Conservation (phyloP, 306 rosid species). For the Sesbania bispinosa region DNA sequence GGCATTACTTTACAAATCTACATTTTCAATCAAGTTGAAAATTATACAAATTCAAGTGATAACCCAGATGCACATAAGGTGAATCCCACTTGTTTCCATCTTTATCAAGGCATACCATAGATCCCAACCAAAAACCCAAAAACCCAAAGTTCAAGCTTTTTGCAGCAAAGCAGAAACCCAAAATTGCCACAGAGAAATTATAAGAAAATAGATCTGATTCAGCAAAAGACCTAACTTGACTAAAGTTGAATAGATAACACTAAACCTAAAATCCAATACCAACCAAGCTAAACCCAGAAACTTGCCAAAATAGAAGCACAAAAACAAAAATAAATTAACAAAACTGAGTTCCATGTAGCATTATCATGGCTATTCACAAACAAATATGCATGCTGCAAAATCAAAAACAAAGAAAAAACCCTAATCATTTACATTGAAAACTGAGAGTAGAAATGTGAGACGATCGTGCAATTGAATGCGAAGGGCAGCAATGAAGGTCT, state of each 20-base stretch:
- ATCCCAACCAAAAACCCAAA: too few species aligned
- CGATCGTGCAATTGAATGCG: constrained; percentile 45
- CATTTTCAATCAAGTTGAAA: constrained; percentile 31
- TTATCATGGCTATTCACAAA: constrained; percentile 16
- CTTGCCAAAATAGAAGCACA: too few species aligned
- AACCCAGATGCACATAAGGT: constrained; percentile 32
- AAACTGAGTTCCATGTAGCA: constrained; percentile 15
- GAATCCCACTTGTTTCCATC: constrained; percentile 41
- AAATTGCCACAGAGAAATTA: constrained; percentile 36
- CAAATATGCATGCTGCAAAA: constrained; percentile 35
- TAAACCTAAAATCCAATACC: constrained; percentile 46
- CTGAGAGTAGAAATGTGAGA: constrained; percentile 38
- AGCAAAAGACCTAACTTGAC: constrained; percentile 39
- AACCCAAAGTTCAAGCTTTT: constrained; percentile 30
- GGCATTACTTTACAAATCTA: constrained; percentile 35
- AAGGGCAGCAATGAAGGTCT: constrained; percentile 24
- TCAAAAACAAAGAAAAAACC: constrained; percentile 14
- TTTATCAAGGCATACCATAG: constrained; percentile 29
- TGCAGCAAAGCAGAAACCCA: constrained; percentile 37
- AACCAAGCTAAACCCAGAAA: constrained; percentile 36
- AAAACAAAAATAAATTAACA: neutral
- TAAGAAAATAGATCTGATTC: constrained; percentile 68
- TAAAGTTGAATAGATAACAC: constrained; percentile 27
- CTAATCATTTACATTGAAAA: constrained; percentile 19
- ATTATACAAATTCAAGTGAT: constrained; percentile 5